Evolutionary conservation across 2,329 filamentous ascomycete species (phyloP), one percentile per base, ranked within the genome.

Genomic region (Cryphonectria nitschkei): DNA sequence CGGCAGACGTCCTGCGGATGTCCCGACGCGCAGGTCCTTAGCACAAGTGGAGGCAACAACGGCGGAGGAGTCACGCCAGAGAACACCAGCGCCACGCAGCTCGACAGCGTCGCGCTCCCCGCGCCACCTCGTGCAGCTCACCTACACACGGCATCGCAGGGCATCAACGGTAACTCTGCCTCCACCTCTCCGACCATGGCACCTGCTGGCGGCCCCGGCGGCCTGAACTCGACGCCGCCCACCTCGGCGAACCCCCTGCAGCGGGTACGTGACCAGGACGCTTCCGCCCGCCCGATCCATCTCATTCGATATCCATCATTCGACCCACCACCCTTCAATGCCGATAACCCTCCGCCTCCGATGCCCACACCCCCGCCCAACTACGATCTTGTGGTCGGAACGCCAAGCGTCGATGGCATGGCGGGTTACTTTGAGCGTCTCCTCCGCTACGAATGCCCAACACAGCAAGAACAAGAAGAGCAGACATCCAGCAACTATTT

Each of bases 381-480:
- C 70, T 97, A 98, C 78, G 93, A 95, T 71, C 85, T 87, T 3
- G 92, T 97, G 52, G 89, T 96, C 1, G 92, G 91, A 22, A 88
- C 87, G 72, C 84, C 88, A 34, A 85, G 89, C 81, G 84, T 93
- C 79, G 80, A 94, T 82, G 81, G 90, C 0, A 80, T 97, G 63
- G 92, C 94, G 1, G 95, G 97, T 77, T 98, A 98, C 80, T 98
- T 98, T 78, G 85, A 91, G 0, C 89, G 95, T 0, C 82, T 97
- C 54, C 92, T 92, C 0, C 88, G 93, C 74, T 92, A 93, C 69
- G 91, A 93, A 2, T 82, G 82, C 29, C 66, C 68, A 19, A 41
- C 32, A 2, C 34, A 61, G 13, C 13, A 61, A 11, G 50, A 52
- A 0, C 56, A 60, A 8, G 62, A 62, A 5, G 62, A 62, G 11